Conservation (phyloP, 495 filamentous ascomycete species). For the Lentithecium fluviatile region DNA sequence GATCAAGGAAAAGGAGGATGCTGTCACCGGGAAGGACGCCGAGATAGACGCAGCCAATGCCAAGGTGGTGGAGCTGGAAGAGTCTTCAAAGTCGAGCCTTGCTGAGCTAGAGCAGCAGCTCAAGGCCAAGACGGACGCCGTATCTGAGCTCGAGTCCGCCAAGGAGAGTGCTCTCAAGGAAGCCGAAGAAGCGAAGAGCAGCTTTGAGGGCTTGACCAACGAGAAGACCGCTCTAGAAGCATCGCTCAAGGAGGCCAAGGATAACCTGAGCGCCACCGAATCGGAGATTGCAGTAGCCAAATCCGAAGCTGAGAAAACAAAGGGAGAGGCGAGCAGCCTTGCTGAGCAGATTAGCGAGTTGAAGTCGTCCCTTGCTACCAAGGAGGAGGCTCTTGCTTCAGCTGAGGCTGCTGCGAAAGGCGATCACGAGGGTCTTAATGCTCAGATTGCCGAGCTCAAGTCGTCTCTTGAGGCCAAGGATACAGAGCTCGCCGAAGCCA, state of each 20-base stretch:
- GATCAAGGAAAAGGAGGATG: background rate
- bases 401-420: background rate
- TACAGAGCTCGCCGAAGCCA: background rate
- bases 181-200: too few relatives aligned
- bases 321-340: too few relatives aligned
- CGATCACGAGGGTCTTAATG: background rate
- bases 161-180: too few relatives aligned
- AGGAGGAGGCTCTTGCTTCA: background rate
- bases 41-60: background rate
- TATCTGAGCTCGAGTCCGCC: too few relatives aligned
- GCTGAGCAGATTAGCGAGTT: too few relatives aligned
- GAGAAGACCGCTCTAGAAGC: too few relatives aligned
- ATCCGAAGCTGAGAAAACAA: too few relatives aligned
- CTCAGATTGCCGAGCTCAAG: slow-evolving; percentile 13
- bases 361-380: background rate
- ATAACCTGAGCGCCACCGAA: too few relatives aligned
- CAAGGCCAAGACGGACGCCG: background rate
- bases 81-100: slow-evolving; percentile 1
- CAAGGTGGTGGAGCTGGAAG: background rate
- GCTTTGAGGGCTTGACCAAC: too few relatives aligned
- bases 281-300: too few relatives aligned
- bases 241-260: too few relatives aligned
- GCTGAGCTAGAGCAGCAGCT: slow-evolving; percentile 4
- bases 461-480: slow-evolving; percentile 14
- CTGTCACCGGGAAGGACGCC: background rate